These are phyloP conservation scores for Copromyces sp. DNA, from an alignment of 495 filamentous ascomycete species.

Conservation along the genomic window DNA sequence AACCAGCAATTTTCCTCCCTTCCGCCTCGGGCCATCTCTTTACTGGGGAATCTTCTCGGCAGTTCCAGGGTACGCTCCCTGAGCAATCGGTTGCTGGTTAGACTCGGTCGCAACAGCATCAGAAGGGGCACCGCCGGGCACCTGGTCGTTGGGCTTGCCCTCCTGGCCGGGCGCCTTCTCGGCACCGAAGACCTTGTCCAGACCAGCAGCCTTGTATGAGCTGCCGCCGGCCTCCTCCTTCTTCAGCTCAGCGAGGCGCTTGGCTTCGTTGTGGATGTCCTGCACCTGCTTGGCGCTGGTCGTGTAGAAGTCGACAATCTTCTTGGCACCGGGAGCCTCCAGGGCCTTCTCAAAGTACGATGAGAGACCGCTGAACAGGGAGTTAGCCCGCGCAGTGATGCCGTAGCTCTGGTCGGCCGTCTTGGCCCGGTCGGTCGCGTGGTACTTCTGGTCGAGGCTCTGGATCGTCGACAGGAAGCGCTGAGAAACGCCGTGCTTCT, in stretches of 20 bases:
- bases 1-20: neutral
- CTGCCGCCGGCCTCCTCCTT: conserved; percentile 48
- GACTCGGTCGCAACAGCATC: conserved; percentile 6
- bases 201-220: conserved; percentile 37
- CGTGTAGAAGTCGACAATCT: conserved; percentile 76
- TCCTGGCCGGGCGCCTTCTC: conserved; percentile 19
- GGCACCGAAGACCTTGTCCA: conserved; percentile 35
- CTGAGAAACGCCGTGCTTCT: conserved; percentile 75
- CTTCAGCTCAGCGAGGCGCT: conserved; percentile 79
- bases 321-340: conserved; percentile 74
- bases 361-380: conserved; percentile 54
- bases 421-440: conserved; percentile 68
- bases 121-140: conserved; percentile 5
- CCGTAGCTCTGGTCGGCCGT: conserved; percentile 67
- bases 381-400: conserved; percentile 54
- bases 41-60: neutral
- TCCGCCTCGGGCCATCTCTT: neutral
- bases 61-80: neutral
- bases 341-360: conserved; percentile 85
- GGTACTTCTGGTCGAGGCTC: conserved; percentile 71
- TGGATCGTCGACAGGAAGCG: conserved; percentile 64
- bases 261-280: conserved; percentile 86
- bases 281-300: conserved; percentile 72
- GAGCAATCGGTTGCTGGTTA: neutral
- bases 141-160: conserved; percentile 5